A percentile compares a stretch with the other conserved stretches of the same genome.
phyloP scores from a whole-genome alignment of 148 eudicot genomes.

The Agrostemma githago region DNA sequence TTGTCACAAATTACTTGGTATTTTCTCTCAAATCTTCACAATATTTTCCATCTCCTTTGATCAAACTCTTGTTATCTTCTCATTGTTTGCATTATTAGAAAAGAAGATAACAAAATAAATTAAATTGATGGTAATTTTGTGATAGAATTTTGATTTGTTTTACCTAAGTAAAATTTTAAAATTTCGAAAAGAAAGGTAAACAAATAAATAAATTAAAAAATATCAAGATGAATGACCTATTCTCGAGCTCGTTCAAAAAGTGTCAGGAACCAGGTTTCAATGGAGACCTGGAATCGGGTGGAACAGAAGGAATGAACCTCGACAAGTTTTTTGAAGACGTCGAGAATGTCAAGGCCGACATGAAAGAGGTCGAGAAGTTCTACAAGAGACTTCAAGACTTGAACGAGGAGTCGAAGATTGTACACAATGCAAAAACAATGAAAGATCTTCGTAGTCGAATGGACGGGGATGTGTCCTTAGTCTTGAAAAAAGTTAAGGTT shows the following conservation, averaged over 20 bases:
- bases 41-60: background rate
- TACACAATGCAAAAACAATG: constrained; percentile 47
- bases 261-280: constrained; percentile 16
- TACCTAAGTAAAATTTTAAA: background rate
- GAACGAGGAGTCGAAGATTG: constrained; percentile 44
- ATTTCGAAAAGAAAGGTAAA: background rate
- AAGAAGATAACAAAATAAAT: background rate
- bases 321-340: constrained; percentile 53
- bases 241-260: constrained; percentile 35
- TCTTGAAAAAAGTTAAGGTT: constrained; percentile 41
- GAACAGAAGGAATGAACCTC: constrained; percentile 32
- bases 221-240: constrained; percentile 34
- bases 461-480: constrained; percentile 41
- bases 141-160: background rate
- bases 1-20: background rate
- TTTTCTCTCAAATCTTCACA: background rate
- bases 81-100: background rate
- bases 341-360: constrained; percentile 49
- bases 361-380: constrained; percentile 46
- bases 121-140: background rate
- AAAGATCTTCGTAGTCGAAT: constrained; percentile 42
- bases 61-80: background rate
- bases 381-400: constrained; percentile 40
- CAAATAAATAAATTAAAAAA: background rate
- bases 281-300: constrained; percentile 25